A percentile compares a stretch with the other conserved stretches of the same genome.
Evolutionary conservation across 106 monocot genomes (phyloP).

Genomic region (Narthecium ossifragum): DNA sequence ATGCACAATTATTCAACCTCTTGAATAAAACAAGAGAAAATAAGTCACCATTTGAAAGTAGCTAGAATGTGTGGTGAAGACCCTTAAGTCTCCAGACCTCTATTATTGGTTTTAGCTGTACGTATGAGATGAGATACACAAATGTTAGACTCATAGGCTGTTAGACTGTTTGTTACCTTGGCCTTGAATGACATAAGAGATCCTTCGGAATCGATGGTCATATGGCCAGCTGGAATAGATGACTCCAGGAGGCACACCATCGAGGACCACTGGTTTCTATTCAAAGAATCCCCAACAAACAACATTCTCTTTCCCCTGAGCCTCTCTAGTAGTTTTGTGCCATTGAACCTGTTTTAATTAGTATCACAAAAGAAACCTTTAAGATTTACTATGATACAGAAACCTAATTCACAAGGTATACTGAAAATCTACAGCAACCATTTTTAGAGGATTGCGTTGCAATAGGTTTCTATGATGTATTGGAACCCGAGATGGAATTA

Average conservation of each 20-base stretch:
- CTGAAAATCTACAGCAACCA: too few species aligned
- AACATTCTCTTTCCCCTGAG: conserved; percentile 4
- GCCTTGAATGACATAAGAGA: conserved; percentile 2
- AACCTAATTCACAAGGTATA: too few species aligned
- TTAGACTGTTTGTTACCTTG: not conserved
- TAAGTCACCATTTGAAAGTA: too few species aligned
- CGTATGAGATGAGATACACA: not conserved
- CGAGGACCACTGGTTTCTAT: not conserved
- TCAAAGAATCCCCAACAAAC: conserved; percentile 2
- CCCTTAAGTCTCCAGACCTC: too few species aligned
- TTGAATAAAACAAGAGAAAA: not conserved
- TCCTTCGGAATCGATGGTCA: not conserved
- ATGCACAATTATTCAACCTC: not conserved
- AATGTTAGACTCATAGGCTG: not conserved
- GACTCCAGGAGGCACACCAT: conserved; percentile 3
- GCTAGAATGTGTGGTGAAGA: too few species aligned
- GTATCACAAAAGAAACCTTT: too few species aligned
- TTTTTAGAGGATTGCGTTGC: too few species aligned
- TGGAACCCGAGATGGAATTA: too few species aligned
- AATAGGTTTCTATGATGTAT: too few species aligned
- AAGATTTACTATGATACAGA: too few species aligned
- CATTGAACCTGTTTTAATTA: conserved; percentile 12
- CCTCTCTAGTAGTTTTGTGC: conserved; percentile 2
- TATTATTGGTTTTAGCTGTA: not conserved
- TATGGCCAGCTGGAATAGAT: not conserved